These are phyloP conservation scores for Ogataea nitratoaversa DNA, from an alignment of 805 yeast genomes.

Conservation along the genomic window DNA sequence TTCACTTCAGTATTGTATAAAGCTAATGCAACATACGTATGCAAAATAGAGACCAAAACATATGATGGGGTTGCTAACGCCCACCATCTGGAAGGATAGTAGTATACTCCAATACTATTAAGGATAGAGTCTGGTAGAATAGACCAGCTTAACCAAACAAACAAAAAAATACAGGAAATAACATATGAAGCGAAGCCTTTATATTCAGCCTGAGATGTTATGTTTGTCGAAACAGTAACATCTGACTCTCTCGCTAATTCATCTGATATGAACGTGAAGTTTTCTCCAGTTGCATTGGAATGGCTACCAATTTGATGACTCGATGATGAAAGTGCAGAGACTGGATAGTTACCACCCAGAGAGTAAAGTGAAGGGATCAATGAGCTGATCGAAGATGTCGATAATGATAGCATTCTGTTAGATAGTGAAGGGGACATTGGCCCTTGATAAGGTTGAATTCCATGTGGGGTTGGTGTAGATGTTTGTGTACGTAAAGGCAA, in stretches of 20 bases:
- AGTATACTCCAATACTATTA: conserved; percentile 51
- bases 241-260: conserved; percentile 61
- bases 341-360: conserved; percentile 22
- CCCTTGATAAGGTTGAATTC: not conserved
- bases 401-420: conserved; percentile 27
- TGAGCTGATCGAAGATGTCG: conserved; percentile 30
- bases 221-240: conserved; percentile 54
- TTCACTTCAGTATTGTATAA: conserved; percentile 73
- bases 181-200: conserved; percentile 83
- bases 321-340: conserved; percentile 12
- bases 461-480: not conserved
- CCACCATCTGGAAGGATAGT: conserved; percentile 92
- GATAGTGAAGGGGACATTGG: conserved; percentile 14
- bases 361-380: conserved; percentile 27
- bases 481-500: not conserved
- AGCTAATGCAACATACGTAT: conserved; percentile 64
- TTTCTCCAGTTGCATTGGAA: conserved; percentile 12
- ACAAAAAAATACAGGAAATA: conserved; percentile 51
- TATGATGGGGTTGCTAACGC: conserved; percentile 72
- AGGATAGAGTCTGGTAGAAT: conserved; percentile 58
- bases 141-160: conserved; percentile 70
- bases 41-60: conserved; percentile 66
- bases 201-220: conserved; percentile 68
- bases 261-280: conserved; percentile 36
- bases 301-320: conserved; percentile 1